Evolutionary conservation across 129 eudicot species (phyloP), one percentile per base, ranked within the genome.

Genomic region (Saussurea involucrata): DNA sequence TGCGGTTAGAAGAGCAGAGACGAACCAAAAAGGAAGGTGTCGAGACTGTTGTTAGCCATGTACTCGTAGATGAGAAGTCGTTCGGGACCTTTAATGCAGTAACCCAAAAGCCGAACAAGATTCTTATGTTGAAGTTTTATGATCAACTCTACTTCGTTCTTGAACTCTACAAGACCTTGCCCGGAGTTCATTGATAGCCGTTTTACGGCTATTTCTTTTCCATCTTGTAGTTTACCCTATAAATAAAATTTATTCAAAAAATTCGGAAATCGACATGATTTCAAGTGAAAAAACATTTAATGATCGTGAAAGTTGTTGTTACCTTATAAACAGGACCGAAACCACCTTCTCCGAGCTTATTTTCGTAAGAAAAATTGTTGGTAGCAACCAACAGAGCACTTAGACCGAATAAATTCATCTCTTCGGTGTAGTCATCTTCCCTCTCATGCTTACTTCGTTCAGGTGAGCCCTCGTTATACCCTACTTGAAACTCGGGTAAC

Each of bases 311-410:
- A 72, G 17, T n/a, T 22, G 4, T 27, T 4, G 0, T 8, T 33
- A 88, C 89, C 86, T 53, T 82, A 22, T 87, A 87, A 68, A 88
- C 89, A 0, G 78, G 81, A 42, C 92, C 92, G 76, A 87, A 87
- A 18, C 92, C 92, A 13, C 92, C 89, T 75, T 85, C 76, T 13
- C 92, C 92, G 6, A 87, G 83, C 67, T 85, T 85, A 46, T 82
- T 85, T 17, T 63, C 67, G 10, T 28, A 13, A 0, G 87, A 82
- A 33, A 87, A 87, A 31, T 80, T 76, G 13, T 70, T 68, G 3
- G 92, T 87, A 2, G 89, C 87, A 17, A 37, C 63, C 61, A 1
- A 25, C 10, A 82, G 64, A 3, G 61, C 27, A 37, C 40, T 31
- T 60, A 81, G 76, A 60, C 24, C 4, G n/a, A 75, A 81, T n/a